A percentile compares a stretch with the other conserved stretches of the same genome.
Conservation (phyloP, 1,284 basidiomycete genomes). For the Rhodotorula sp. region DNA sequence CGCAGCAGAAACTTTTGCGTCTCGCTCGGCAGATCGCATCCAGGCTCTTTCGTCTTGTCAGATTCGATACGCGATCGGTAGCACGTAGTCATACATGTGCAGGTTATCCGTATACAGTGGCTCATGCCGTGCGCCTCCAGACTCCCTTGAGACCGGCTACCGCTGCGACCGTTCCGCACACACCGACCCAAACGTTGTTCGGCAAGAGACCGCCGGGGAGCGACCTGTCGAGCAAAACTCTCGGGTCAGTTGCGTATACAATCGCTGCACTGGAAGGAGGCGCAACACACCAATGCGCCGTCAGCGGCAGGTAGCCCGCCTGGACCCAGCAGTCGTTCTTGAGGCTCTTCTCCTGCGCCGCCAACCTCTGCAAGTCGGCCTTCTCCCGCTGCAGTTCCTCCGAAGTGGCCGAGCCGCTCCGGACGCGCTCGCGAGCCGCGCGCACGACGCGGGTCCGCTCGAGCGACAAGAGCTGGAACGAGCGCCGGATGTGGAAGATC, state of each 20-base stretch:
- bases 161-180: conserved; percentile 36
- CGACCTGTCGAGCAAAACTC: conserved; percentile 14
- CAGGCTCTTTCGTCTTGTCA: background rate
- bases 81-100: background rate
- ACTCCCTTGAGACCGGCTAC: conserved; percentile 22
- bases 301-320: conserved; percentile 70
- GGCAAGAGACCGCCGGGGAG: conserved; percentile 31
- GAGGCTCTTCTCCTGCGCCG: conserved; percentile 64
- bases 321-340: conserved; percentile 72
- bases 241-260: background rate
- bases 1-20: too few species aligned
- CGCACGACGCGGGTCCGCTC: conserved; percentile 40
- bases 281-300: conserved; percentile 70
- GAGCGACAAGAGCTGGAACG: conserved; percentile 47
- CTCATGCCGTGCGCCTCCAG: conserved; percentile 34
- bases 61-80: background rate
- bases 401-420: conserved; percentile 42
- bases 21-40: too few species aligned
- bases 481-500: conserved; percentile 38
- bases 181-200: conserved; percentile 34
- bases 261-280: background rate
- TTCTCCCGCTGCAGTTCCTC: conserved; percentile 44
- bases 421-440: conserved; percentile 25
- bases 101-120: background rate
- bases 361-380: conserved; percentile 59